Base-by-base conservation (phyloP, 2,329 filamentous ascomycete genomes). In the Neonectria hederae region DNA sequence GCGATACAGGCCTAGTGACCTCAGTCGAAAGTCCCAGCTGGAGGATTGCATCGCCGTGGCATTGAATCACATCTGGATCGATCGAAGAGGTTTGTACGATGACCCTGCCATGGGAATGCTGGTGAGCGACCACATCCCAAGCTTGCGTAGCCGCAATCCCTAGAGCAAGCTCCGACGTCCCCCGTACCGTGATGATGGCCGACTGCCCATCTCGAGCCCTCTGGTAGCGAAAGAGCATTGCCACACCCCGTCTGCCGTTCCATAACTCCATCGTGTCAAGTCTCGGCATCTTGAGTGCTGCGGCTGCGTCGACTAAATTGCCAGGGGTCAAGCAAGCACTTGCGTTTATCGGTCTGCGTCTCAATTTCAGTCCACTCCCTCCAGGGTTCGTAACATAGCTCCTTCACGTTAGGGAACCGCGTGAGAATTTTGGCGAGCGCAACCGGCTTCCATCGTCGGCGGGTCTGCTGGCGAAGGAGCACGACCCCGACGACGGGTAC, bases 321-420 rank as follows among this genome's bases (percentile, higher is more conserved):
- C 40, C 19, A 32, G 55, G 46, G 49, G 38, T 66, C 24, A 58
- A 59, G 46, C 19, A 57, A 69, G 61, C 13, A 78, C 73, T 76
- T 66, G 70, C 76, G 22, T 71, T 65, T 17, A 69, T 79, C 77
- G 9, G 75, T 76, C 2, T 57, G 57, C 26, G 0, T 7, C 57
- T 76, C 53, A 9, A 70, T 60, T 9, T 0, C 40, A 58, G 3
- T 13, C 70, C 68, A 77, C 66, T 79, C 76, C 65, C 75, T 77
- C 77, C 79, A 81, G 55, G 77, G 79, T 66, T 80, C 77, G 67
- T 78, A 80, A 56, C 74, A 73, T 66, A 81, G 66, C 65, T 81
- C 76, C 66, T 76, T 72, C 54, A 82, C 61, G 59, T 72, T 74
- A 51, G 77, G 76, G 63, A 79, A 73, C 61, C 74, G 73, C 38